Conservation (phyloP, 2,329 filamentous ascomycete genomes). For the Lachnellula occidentalis region DNA sequence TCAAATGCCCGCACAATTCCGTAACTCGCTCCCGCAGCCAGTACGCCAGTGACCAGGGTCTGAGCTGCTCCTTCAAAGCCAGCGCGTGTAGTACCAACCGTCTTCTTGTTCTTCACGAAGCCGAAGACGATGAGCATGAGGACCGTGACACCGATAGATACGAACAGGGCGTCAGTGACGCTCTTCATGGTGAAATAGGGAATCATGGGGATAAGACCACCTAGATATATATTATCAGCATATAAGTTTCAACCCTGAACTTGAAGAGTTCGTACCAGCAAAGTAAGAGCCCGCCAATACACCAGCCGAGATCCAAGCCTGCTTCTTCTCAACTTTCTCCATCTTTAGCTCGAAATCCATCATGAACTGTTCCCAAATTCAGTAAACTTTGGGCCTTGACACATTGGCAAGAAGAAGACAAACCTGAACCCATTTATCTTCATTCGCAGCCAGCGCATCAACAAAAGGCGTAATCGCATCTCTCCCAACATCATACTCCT, state of each 20-base stretch:
- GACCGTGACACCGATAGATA: slow-evolving; percentile 46
- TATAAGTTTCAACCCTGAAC: not conserved
- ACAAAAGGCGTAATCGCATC: slow-evolving; percentile 31
- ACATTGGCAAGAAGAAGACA: not conserved
- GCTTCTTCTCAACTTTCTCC: slow-evolving; percentile 29
- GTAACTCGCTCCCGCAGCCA: slow-evolving; percentile 63
- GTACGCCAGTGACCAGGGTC: slow-evolving; percentile 58
- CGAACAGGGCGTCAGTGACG: slow-evolving; percentile 38
- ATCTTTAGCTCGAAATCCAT: slow-evolving; percentile 42
- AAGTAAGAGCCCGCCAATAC: slow-evolving; percentile 31
- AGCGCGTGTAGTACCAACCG: slow-evolving; percentile 42
- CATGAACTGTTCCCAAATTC: slow-evolving; percentile 33
- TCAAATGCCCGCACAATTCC: slow-evolving; percentile 55
- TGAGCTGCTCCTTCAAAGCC: slow-evolving; percentile 56
- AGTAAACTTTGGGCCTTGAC: not conserved
- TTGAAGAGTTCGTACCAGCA: slow-evolving; percentile 22
- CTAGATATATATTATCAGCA: slow-evolving; percentile 7
- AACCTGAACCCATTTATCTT: slow-evolving; percentile 16
- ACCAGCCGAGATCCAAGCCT: slow-evolving; percentile 25
- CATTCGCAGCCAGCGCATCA: slow-evolving; percentile 18
- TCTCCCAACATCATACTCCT: slow-evolving; percentile 34
- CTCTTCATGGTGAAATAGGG: slow-evolving; percentile 44
- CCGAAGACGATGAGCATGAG: slow-evolving; percentile 46
- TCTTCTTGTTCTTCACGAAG: slow-evolving; percentile 39
- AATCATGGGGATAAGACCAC: slow-evolving; percentile 43